Conservation (phyloP, 768 basidiomycete genomes). For the Leccinum obscurum region DNA sequence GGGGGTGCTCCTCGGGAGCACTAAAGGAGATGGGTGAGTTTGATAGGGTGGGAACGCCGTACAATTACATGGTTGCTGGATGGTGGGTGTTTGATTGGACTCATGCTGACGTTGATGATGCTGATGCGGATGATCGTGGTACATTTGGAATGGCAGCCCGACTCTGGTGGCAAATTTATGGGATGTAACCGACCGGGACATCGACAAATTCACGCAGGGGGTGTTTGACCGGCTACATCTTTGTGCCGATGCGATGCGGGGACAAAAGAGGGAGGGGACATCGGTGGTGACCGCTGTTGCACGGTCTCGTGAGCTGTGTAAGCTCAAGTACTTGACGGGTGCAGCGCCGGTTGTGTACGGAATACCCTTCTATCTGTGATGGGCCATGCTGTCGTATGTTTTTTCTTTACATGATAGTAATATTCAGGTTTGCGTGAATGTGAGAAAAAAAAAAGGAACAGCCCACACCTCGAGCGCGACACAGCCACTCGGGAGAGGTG, state of each 20-base stretch:
- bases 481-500: constrained; percentile 19
- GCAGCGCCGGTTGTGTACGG: constrained; percentile 96
- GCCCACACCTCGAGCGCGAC: background rate
- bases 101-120: background rate
- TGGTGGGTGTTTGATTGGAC: constrained; percentile 62
- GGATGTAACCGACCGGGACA: constrained; percentile 98
- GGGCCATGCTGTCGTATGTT: background rate
- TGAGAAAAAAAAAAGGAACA: background rate
- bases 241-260: constrained; percentile 28
- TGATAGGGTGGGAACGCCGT: constrained; percentile 88
- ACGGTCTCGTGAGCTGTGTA: constrained; percentile 75
- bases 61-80: constrained; percentile 95
- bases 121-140: background rate
- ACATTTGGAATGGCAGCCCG: constrained; percentile 52
- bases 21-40: constrained; percentile 92
- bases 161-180: constrained; percentile 93
- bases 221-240: constrained; percentile 77
- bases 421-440: background rate
- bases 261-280: constrained; percentile 17
- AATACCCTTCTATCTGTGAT: constrained; percentile 82
- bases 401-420: background rate
- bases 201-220: constrained; percentile 86
- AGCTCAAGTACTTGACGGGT: constrained; percentile 90
- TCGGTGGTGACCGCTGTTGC: constrained; percentile 80
- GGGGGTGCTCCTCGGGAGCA: constrained; percentile 96